Percentiles rank a stretch among this genome's conserved stretches.
These are phyloP conservation scores for Gossypium raimondii DNA, from an alignment of 345 rosid species.

Conservation along the genomic window DNA sequence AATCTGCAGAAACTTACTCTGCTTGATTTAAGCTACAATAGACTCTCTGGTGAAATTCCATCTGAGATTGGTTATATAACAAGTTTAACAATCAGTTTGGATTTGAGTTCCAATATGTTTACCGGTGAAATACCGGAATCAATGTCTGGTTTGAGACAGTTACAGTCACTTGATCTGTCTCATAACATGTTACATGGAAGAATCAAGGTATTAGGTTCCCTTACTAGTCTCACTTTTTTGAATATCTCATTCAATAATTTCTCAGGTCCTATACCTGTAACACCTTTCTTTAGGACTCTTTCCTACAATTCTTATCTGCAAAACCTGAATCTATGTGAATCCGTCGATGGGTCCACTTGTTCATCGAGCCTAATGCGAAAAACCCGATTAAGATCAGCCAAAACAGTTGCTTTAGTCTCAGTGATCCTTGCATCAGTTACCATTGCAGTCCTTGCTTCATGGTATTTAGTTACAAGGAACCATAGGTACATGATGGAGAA, in stretches of 20 bases:
- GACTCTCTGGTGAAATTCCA: slow-evolving; percentile 67
- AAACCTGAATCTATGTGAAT: slow-evolving; percentile 58
- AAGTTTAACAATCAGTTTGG: slow-evolving; percentile 78
- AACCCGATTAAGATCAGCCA: slow-evolving; percentile 57
- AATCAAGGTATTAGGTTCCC: slow-evolving; percentile 67
- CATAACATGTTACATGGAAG: slow-evolving; percentile 55
- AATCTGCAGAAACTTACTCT: slow-evolving; percentile 72
- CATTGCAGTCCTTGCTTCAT: slow-evolving; percentile 51
- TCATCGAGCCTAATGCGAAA: slow-evolving; percentile 41
- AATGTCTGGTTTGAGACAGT: slow-evolving; percentile 65
- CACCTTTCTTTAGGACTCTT: slow-evolving; percentile 76
- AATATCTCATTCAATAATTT: slow-evolving; percentile 87
- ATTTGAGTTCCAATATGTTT: slow-evolving; percentile 68
- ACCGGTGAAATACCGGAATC: slow-evolving; percentile 64
- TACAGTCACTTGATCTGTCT: slow-evolving; percentile 88
- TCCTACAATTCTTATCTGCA: slow-evolving; percentile 57
- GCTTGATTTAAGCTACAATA: slow-evolving; percentile 84
- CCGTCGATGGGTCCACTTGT: slow-evolving; percentile 70
- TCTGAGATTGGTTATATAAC: slow-evolving; percentile 66
- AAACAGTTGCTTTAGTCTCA: slow-evolving; percentile 58
- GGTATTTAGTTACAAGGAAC: slow-evolving; percentile 58
- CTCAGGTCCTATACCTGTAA: slow-evolving; percentile 85
- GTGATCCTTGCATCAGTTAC: slow-evolving; percentile 61
- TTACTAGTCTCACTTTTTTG: slow-evolving; percentile 86
- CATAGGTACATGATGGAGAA: slow-evolving; percentile 52